A percentile compares a stretch with the other conserved stretches of the same genome.
These are phyloP conservation scores for Fusarium staphyleae DNA, from an alignment of 2,329 filamentous ascomycete species.

Conservation along the genomic window DNA sequence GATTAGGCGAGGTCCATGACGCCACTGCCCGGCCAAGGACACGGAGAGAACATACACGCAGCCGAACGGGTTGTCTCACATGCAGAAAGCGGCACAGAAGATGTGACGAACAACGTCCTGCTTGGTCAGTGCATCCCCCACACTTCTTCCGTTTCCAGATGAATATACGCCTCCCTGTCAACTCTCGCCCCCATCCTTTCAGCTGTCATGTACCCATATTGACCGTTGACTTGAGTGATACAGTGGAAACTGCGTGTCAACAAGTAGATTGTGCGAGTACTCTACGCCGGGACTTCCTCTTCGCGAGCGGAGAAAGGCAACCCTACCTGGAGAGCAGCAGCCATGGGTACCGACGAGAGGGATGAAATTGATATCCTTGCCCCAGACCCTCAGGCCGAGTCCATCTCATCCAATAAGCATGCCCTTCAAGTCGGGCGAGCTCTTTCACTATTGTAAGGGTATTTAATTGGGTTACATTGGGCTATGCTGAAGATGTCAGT, in stretches of 20 bases:
- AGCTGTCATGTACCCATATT: too few species aligned
- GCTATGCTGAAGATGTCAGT: background rate
- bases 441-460: constrained; percentile 34
- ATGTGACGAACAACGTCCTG: constrained; percentile 31
- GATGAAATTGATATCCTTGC: constrained; percentile 1
- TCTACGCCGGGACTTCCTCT: constrained; percentile 17
- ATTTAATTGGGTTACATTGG: background rate
- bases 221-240: background rate
- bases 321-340: constrained; percentile 32
- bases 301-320: constrained; percentile 26
- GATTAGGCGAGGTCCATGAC: background rate
- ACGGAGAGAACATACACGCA: constrained; percentile 23
- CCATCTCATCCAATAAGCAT: constrained; percentile 21
- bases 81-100: constrained; percentile 31
- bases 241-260: constrained; percentile 22
- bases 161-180: constrained; percentile 4
- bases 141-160: constrained; percentile 6
- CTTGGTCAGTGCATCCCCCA: constrained; percentile 20
- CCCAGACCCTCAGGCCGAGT: constrained; percentile 9
- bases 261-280: constrained; percentile 19
- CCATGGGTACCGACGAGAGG: constrained; percentile 15
- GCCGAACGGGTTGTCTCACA: constrained; percentile 35
- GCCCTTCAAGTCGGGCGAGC: constrained; percentile 33
- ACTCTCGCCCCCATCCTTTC: background rate
- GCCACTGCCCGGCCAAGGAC: background rate